A percentile compares a stretch with the other conserved stretches of the same genome.
These are phyloP conservation scores for Rehmannia glutinosa DNA, from an alignment of 257 asterid genomes.

Conservation along the genomic window DNA sequence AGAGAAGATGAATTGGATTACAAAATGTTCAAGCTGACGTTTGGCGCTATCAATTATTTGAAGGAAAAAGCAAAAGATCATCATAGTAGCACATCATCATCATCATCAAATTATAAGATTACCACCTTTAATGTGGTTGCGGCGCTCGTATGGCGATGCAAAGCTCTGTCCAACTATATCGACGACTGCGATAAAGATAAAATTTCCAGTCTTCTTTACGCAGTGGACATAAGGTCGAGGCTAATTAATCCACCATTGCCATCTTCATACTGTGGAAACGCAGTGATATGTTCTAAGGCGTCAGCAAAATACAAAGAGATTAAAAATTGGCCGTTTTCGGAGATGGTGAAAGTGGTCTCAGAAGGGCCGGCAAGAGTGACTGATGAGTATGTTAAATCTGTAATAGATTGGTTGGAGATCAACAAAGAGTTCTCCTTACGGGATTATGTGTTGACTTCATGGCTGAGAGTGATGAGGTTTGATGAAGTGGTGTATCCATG, in stretches of 20 bases:
- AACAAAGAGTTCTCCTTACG: neutral
- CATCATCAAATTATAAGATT: too few species aligned
- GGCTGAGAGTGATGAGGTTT: neutral
- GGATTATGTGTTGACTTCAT: neutral
- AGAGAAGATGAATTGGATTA: conserved; percentile 29
- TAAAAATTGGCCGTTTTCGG: conserved; percentile 28
- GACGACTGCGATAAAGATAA: conserved; percentile 12
- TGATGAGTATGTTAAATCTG: conserved; percentile 42
- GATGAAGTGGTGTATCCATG: neutral
- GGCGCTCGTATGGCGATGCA: conserved; percentile 68
- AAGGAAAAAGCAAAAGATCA: conserved; percentile 31
- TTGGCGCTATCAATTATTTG: conserved; percentile 19
- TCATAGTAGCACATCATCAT: neutral
- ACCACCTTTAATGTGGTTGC: conserved; percentile 42
- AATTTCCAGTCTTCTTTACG: conserved; percentile 43
- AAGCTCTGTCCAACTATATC: conserved; percentile 49
- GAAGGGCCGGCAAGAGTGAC: conserved; percentile 30
- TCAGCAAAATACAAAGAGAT: conserved; percentile 22
- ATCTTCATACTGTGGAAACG: conserved; percentile 51
- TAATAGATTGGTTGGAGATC: conserved; percentile 36
- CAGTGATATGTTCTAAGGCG: conserved; percentile 42
- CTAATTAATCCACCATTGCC: conserved; percentile 68
- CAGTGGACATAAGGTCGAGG: conserved; percentile 50
- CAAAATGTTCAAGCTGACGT: conserved; percentile 36
- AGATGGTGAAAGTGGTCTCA: conserved; percentile 28